Evolutionary conservation across 768 basidiomycete species (phyloP), one percentile per base, ranked within the genome.

Genomic region (Boletus reticuloceps): DNA sequence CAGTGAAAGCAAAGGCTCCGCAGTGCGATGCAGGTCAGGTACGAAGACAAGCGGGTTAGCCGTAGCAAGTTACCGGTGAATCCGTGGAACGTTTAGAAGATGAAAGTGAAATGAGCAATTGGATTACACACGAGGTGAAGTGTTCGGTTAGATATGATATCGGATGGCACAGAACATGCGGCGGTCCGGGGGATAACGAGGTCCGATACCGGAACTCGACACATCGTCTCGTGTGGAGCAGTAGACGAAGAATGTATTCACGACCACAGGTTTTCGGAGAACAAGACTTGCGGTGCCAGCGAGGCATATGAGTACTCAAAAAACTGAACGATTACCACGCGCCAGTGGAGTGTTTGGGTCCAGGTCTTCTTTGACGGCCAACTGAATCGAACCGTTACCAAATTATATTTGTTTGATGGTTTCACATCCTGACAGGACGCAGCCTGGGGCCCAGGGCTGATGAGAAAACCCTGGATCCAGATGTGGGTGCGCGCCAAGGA

Each of bases 91-190:
- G 49, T 53, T 42, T 13, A 42, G 27, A 54, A 55, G 42, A 52
- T 50, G 63, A 52, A 52, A 34, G 50, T 47, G 41, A 47, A 50
- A 64, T 60, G 57, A 53, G 51, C 39, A 29, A 58, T 54, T 32
- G 52, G 16, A 58, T 41, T 40, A 20, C 12, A 39, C 55, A 52
- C 19, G 50, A 53, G 51, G 55, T 38, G 40, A 55, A 54, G 50
- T 29, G 39, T 20, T 57, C 67, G 67, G 53, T n/a, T 69, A 69
- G 67, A 69, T 69, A 68, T 56, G 67, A 68, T 59, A 56, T 8
- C 36, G 36, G 20, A 17, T 31, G 9, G 50, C 12, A 37, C 16
- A 22, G 46, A 25, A 57, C 59, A 64, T 36, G 60, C 48, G 54
- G 50, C 42, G 8, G 31, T 46, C 58, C 65, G 60, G 67, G 51